Evolutionary conservation across 345 rosid species (phyloP).

Genomic region (Pugionium cornutum): DNA sequence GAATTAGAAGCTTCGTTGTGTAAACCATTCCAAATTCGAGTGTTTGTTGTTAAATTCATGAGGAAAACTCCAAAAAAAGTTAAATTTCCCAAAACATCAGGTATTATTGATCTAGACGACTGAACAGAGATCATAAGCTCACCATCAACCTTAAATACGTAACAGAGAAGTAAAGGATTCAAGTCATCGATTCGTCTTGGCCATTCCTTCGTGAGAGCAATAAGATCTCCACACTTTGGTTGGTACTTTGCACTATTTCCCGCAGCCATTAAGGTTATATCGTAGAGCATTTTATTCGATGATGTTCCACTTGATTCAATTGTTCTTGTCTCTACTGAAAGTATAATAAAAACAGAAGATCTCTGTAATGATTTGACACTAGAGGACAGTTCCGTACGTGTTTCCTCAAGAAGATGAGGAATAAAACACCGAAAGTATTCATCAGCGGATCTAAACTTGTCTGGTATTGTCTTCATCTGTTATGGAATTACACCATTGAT

Average conservation of each 20-base stretch:
- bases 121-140: constrained; percentile 16
- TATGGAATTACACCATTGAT: not conserved
- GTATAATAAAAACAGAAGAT: constrained; percentile 24
- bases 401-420: constrained; percentile 44
- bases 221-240: constrained; percentile 47
- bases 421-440: constrained; percentile 40
- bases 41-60: constrained; percentile 38
- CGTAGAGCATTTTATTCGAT: constrained; percentile 10
- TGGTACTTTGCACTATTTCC: constrained; percentile 12
- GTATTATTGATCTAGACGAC: not conserved
- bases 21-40: constrained; percentile 47
- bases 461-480: constrained; percentile 44
- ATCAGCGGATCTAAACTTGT: constrained; percentile 25
- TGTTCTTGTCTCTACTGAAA: not conserved
- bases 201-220: constrained; percentile 40
- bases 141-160: not conserved
- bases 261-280: not conserved
- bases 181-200: constrained; percentile 39
- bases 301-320: not conserved
- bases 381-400: constrained; percentile 40
- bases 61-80: constrained; percentile 33
- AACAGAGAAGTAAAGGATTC: constrained; percentile 35
- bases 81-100: not conserved
- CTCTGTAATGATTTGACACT: constrained; percentile 24
- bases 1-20: constrained; percentile 11